These are phyloP conservation scores for Jamesozyma lodderae DNA, from an alignment of 805 yeast species.

Conservation along the genomic window DNA sequence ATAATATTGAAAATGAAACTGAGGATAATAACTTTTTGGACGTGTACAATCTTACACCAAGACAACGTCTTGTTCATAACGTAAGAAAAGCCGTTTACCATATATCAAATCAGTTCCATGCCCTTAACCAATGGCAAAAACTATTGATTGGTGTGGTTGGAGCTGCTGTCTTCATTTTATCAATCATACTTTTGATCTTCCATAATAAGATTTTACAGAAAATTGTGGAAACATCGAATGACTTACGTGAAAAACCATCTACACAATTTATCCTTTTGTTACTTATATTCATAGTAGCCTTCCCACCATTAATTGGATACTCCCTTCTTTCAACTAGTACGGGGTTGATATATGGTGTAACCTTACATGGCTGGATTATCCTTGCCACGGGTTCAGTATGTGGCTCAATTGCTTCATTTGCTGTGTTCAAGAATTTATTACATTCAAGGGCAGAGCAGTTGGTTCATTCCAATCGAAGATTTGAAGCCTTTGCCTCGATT, in stretches of 20 bases:
- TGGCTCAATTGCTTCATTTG: conserved; percentile 72
- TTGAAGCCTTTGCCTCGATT: conserved; percentile 67
- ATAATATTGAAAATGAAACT: conserved; percentile 5
- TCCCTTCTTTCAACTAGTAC: conserved; percentile 53
- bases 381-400: conserved; percentile 57
- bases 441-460: conserved; percentile 49
- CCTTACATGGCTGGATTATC: conserved; percentile 65
- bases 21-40: conserved; percentile 28
- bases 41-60: conserved; percentile 26
- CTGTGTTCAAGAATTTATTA: conserved; percentile 53
- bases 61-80: conserved; percentile 24
- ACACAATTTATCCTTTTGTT: conserved; percentile 42
- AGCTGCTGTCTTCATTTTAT: conserved; percentile 10
- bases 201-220: conserved; percentile 23
- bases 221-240: conserved; percentile 37
- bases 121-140: conserved; percentile 21
- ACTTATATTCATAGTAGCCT: conserved; percentile 57
- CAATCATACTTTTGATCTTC: conserved; percentile 18
- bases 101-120: conserved; percentile 10
- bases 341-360: conserved; percentile 80
- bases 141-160: conserved; percentile 10
- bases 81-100: conserved; percentile 10
- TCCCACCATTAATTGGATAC: conserved; percentile 88
- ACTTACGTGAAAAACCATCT: conserved; percentile 33
- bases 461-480: conserved; percentile 50